Evolutionary conservation across 257 asterid genomes (phyloP), one percentile per base, ranked within the genome.

Genomic region (Echium plantagineum): DNA sequence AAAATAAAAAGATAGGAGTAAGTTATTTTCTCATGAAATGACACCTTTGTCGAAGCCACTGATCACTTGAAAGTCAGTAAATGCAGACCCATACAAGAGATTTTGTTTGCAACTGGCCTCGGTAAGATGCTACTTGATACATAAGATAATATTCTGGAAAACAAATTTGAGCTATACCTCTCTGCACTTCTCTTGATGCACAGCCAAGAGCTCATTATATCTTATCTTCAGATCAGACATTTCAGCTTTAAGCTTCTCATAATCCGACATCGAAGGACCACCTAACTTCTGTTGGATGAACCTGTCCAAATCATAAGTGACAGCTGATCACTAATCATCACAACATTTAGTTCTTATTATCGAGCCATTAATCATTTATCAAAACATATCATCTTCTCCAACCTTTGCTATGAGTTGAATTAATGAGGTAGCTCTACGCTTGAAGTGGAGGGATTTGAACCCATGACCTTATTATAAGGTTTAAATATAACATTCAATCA

Each of bases 251-350:
- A 87, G 74, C 78, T 87, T 87, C 74, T 91, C 98, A 60, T 83
- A 80, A 69, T 87, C 98, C 21, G 82, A 80, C 62, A 85, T 62
- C 7, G 85, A 64, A 30, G 98, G 95, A 68, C 95, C 96, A 57
- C 96, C 98, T 78, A 91, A 69, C 66, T 85, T 87, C 70, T 87
- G 96, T 70, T 87, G 95, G 74, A 91, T 63, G 66, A 91, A 91
- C 77, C 98, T 90, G 85, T 63, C 42, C 52, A 70, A 53, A 65
- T 58, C 47, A 46, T 35, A 15, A 21, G 62, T 31, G 58, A 58
- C 22, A 4, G 20, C 38, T 62, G 53, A 28, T 52, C 48, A 21
- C 65, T 47, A 54, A 26, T 46, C 49, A 42, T 21, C 7, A 52
- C 30, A 48, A 60, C 2, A 60, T 24, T 30, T 9, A 58, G 21